phyloP scores from a whole-genome alignment of 345 rosid genomes.

The Populus alba region DNA sequence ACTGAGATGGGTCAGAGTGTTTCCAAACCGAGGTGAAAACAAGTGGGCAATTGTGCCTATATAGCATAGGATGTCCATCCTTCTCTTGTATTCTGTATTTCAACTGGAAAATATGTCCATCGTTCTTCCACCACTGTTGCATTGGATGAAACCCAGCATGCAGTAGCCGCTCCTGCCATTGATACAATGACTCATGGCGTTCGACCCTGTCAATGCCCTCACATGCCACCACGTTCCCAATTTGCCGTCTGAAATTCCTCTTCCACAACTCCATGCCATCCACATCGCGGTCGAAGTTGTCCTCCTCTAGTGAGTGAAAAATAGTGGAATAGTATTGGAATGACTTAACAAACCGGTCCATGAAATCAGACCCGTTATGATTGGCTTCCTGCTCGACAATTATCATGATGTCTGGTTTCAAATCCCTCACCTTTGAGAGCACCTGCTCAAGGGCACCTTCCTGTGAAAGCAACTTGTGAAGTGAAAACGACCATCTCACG shows the following conservation, averaged over 20 bases:
- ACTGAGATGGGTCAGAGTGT: too few relatives aligned
- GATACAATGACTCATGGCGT: conserved; percentile 66
- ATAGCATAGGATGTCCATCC: too few relatives aligned
- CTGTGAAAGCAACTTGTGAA: conserved; percentile 57
- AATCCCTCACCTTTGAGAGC: not conserved
- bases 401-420: not conserved
- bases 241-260: not conserved
- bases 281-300: conserved; percentile 68
- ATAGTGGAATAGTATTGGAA: not conserved
- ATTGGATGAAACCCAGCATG: conserved; percentile 54
- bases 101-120: too few relatives aligned
- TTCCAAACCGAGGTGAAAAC: too few relatives aligned
- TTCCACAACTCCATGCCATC: conserved; percentile 24
- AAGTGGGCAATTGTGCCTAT: too few relatives aligned
- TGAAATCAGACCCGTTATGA: not conserved
- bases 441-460: conserved; percentile 48
- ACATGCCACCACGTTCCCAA: not conserved
- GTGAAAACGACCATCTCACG: conserved; percentile 74
- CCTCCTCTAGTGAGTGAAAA: conserved; percentile 8
- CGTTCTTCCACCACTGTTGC: too few relatives aligned
- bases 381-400: not conserved
- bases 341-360: not conserved
- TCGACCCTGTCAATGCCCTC: conserved; percentile 24
- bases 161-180: conserved; percentile 59
- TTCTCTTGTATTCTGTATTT: too few relatives aligned